Evolutionary conservation across 345 rosid species (phyloP), one percentile per base, ranked within the genome.

Genomic region (Theobroma cacao): DNA sequence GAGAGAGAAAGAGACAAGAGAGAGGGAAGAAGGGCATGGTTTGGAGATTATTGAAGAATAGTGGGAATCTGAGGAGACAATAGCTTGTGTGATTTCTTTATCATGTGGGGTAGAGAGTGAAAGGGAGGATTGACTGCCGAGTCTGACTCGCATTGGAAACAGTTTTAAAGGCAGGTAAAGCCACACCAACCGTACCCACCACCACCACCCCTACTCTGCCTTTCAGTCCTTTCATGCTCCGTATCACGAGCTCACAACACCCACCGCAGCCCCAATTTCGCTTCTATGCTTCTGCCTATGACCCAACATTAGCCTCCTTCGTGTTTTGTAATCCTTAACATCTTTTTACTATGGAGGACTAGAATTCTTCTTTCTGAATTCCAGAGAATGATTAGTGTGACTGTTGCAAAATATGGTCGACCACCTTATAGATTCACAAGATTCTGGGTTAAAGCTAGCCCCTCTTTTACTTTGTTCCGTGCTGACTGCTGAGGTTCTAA

Each of bases 111-210:
- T 24, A 33, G 55, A 58, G 36, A 53, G 45, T 24, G 74, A 70
- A 34, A 69, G 52, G 14, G 71, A 53, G 34, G 30, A 59, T 40
- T 56, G 85, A 74, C 77, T 59, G 77, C 24, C 24, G 55, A 14
- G 28, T 76, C 73, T 78, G 62, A 76, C 48, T 55, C 13, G 86
- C 79, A 64, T 82, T 80, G 84, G 86, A 73, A 85, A 82, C 62
- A 59, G 79, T 31, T n/a, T n/a, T 34, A 52, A 48, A 60, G 17
- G 78, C 81, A 80, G 82, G 76, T 47, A 45, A 77, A 30, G 77
- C 71, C 45, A 75, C 80, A 82, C 81, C 89, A 82, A 81, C 80
- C 79, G 48, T 30, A 84, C 78, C 82, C 82, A 81, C 82, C 82
- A 75, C 24, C 68, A 10, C 84, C 64, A 58, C 3, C 78, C 64